A percentile compares a stretch with the other conserved stretches of the same genome.
These are phyloP conservation scores for Fomitiporia mediterranea DNA, from an alignment of 1,284 basidiomycete genomes.

Conservation along the genomic window DNA sequence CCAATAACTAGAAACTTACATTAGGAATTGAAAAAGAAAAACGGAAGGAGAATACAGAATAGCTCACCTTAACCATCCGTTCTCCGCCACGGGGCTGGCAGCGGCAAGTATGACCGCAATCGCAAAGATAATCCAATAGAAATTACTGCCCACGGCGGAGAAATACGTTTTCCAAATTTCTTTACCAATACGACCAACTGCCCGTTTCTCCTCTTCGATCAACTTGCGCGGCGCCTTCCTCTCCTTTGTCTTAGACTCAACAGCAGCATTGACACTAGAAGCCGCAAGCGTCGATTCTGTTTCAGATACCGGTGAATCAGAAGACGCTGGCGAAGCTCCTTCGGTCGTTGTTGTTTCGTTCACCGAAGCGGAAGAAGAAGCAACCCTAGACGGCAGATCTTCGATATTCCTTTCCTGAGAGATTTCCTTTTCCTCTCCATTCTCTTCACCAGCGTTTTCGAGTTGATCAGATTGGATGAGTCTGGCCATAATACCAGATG, in stretches of 20 bases:
- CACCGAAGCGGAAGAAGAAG: slow-evolving; percentile 19
- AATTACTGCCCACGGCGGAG: slow-evolving; percentile 56
- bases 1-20: slow-evolving; percentile 48
- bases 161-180: slow-evolving; percentile 84
- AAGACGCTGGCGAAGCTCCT: slow-evolving; percentile 29
- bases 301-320: slow-evolving; percentile 25
- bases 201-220: slow-evolving; percentile 86
- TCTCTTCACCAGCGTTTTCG: slow-evolving; percentile 39
- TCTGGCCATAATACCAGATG: slow-evolving; percentile 58
- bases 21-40: slow-evolving; percentile 13
- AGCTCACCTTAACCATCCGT: slow-evolving; percentile 72
- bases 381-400: slow-evolving; percentile 25
- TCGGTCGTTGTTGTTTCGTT: no score
- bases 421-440: slow-evolving; percentile 36
- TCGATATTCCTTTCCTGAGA: slow-evolving; percentile 34
- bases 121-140: slow-evolving; percentile 73
- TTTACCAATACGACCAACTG: slow-evolving; percentile 74
- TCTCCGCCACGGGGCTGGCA: slow-evolving; percentile 73
- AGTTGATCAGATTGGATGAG: slow-evolving; percentile 54
- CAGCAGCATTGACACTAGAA: slow-evolving; percentile 22
- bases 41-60: slow-evolving; percentile 10
- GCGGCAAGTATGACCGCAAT: slow-evolving; percentile 59
- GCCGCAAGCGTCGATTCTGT: slow-evolving; percentile 29
- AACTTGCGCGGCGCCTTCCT: slow-evolving; percentile 79
- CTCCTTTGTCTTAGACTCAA: slow-evolving; percentile 41